These are phyloP conservation scores for Mimosa bimucronata DNA, from an alignment of 306 rosid genomes.

Conservation along the genomic window DNA sequence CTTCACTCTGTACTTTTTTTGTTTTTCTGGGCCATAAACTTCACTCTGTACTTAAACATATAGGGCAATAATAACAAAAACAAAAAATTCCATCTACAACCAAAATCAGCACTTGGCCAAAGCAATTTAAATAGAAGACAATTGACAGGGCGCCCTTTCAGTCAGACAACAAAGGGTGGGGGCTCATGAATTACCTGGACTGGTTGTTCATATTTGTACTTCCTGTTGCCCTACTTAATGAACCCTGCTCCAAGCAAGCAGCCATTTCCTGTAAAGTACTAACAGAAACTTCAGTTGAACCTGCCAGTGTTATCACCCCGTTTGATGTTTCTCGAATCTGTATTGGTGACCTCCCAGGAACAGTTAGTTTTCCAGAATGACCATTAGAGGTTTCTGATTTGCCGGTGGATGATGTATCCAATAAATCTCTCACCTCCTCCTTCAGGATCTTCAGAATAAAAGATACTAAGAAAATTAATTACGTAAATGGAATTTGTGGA, in stretches of 20 bases:
- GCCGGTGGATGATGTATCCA: conserved; percentile 58
- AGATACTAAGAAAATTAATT: conserved; percentile 31
- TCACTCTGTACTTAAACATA: not conserved
- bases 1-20: not conserved
- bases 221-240: conserved; percentile 77
- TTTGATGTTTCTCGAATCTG: conserved; percentile 83
- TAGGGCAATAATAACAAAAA: not conserved
- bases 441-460: conserved; percentile 67
- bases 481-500: conserved; percentile 14
- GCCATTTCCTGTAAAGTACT: conserved; percentile 74
- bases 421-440: conserved; percentile 84
- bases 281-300: conserved; percentile 72
- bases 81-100: conserved; percentile 20
- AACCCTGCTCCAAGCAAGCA: conserved; percentile 79
- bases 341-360: conserved; percentile 59
- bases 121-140: conserved; percentile 22
- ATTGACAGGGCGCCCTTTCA: conserved; percentile 17
- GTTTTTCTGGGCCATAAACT: not conserved
- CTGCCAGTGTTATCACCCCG: conserved; percentile 79
- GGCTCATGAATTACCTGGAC: conserved; percentile 60
- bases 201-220: conserved; percentile 92
- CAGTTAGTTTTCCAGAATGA: conserved; percentile 56
- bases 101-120: conserved; percentile 24
- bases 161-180: conserved; percentile 27
- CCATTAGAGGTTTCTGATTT: conserved; percentile 65